Evolutionary conservation across 2,329 filamentous ascomycete species (phyloP), one percentile per base, ranked within the genome.

Genomic region (Penicillium sp.): DNA sequence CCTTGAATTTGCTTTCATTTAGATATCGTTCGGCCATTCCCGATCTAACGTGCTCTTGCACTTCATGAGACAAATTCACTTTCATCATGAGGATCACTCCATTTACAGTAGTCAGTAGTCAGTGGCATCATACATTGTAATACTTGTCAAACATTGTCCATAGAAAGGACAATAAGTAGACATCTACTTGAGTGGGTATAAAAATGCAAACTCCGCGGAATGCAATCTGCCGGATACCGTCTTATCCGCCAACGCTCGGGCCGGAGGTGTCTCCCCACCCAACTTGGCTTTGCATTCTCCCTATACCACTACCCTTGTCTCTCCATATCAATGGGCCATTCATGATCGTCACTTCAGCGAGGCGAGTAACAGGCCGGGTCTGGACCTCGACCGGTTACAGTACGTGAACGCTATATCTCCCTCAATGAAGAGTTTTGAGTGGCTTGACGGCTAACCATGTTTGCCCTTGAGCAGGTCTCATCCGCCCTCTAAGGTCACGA

Each of bases 301-400:
- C 23, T 54, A 43, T 47, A 46, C 41, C 53, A 46, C 31, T 42
- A 48, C 23, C 27, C 47, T 46, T 54, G 56, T 53, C 59, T 55
- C 53, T 52, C 44, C 53, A 53, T 54, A 54, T 55, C 54, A 44
- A 61, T 60, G 59, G 56, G 50, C 56, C 60, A 63, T 69, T 64
- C 61, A 72, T 73, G 71, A 72, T 65, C 68, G 53, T 64, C 57
- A 56, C 60, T 61, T 60, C 65, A 59, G 57, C 66, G 49, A 69
- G 65, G 66, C 66, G 67, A 62, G 66, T 68, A 58, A 66, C 68
- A 57, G 68, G 70, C 66, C 65, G 59, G 56, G 61, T 60, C 50
- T 68, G 70, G 70, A 66, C 68, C 57, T 61, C 67, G 63, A 63
- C 65, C 51, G 62, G 60, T 61, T 67, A 65, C 59, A 61, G 71